Base-by-base conservation (phyloP, 139 green algal species). In the Chlamydomonas applanata region DNA sequence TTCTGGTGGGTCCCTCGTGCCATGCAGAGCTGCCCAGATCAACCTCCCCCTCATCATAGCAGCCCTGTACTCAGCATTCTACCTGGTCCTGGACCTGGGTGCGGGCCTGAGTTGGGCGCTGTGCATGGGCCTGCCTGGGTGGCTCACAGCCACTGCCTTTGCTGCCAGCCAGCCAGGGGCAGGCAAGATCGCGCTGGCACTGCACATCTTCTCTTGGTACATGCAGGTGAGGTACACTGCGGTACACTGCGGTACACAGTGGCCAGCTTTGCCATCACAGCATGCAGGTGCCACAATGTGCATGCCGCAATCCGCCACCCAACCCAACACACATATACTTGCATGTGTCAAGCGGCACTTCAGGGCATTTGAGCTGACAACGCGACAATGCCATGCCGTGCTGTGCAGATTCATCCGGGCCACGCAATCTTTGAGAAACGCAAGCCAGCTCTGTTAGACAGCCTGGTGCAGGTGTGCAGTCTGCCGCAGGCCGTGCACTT, bases 361-460 rank as follows among this genome's bases (percentile, higher is more conserved):
- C n/a, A n/a, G n/a, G n/a, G n/a, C n/a, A n/a, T n/a, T n/a, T n/a
- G n/a, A n/a, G n/a, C n/a, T 62, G 29, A 67, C 4, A 40, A n/a
- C 40, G 60, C 60, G 17, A n/a, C n/a, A n/a, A n/a, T n/a, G 20
- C n/a, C 60, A 40, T n/a, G 16, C 60, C 27, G n/a, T 75, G 27
- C 27, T 20, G 17, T 7, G 29, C 84, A 92, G 79, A 82, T 94
- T 25, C 77, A 88, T 53, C 79, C 86, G 17, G 92, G 92, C 1
- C 92, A 97, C 78, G 86, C 82, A 0, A 66, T 95, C 40, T 77
- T 89, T 2, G 92, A 97, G 81, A 79, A 86, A 27, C 73, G 90
- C 34, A 90, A 85, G 73, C 92, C 92, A 1, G 92, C 92, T 11
- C 80, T 97, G 11, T 49, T 95, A 45, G 90, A 96, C 81, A 91